Conservation (phyloP, 805 yeast species). For the Candida montana region DNA sequence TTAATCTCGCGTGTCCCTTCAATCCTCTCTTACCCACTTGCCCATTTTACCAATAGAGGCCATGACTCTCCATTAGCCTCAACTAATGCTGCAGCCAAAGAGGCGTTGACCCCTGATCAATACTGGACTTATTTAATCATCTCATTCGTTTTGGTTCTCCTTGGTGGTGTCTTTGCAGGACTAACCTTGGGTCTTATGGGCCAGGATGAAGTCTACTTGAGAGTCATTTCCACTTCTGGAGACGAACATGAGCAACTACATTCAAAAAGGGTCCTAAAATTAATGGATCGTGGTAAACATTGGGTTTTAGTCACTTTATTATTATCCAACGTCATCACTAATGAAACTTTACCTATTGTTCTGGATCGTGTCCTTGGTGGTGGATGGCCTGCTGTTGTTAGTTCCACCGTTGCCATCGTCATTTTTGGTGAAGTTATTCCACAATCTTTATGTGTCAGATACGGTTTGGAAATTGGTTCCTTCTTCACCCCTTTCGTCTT, state of each 20-base stretch:
- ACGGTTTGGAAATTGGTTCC: constrained; percentile 89
- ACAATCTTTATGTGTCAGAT: constrained; percentile 87
- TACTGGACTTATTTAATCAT: constrained; percentile 30
- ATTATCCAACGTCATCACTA: constrained; percentile 83
- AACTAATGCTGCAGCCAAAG: background rate
- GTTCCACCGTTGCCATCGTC: constrained; percentile 89
- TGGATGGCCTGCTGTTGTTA: constrained; percentile 94
- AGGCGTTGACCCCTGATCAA: constrained; percentile 16
- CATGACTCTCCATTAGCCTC: too few relatives aligned
- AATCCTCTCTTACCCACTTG: constrained; percentile 4
- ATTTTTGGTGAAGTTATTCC: constrained; percentile 96
- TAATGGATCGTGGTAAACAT: constrained; percentile 83
- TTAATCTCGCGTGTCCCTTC: constrained; percentile 2
- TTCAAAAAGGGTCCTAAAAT: constrained; percentile 64
- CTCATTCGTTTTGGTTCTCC: constrained; percentile 56
- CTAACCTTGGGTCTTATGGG: constrained; percentile 96
- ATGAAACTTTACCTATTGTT: constrained; percentile 91
- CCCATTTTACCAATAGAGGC: background rate
- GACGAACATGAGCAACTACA: constrained; percentile 57
- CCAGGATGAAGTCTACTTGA: constrained; percentile 91
- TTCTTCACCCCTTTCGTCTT: constrained; percentile 85
- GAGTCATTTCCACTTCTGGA: constrained; percentile 90
- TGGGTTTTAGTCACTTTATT: constrained; percentile 92
- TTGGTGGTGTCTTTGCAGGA: constrained; percentile 92
- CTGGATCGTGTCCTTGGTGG: constrained; percentile 92